phyloP scores from a whole-genome alignment of 768 basidiomycete genomes.

The Rhodotorula paludigena region DNA sequence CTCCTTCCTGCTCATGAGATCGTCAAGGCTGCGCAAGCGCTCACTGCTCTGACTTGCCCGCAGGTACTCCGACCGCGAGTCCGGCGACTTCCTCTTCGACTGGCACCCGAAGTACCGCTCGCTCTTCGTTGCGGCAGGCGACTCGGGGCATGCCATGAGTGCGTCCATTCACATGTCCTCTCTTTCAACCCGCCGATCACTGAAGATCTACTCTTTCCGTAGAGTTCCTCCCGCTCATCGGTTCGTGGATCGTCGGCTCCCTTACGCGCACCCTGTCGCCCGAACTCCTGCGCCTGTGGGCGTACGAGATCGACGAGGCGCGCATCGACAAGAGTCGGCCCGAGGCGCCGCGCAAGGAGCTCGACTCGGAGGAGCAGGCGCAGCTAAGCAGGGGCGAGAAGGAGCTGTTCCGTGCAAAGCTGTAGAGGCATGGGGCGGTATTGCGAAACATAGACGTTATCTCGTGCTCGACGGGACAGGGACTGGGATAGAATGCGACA shows the following conservation, averaged over 20 bases:
- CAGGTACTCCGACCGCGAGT: slow-evolving; percentile 85
- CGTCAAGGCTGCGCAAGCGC: no score
- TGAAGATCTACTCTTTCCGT: not conserved
- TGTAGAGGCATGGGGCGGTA: no score
- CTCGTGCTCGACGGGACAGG: no score
- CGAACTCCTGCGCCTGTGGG: slow-evolving; percentile 58
- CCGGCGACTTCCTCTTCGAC: slow-evolving; percentile 86
- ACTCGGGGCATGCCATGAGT: slow-evolving; percentile 80
- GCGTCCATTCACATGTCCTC: no score
- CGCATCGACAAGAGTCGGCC: slow-evolving; percentile 28
- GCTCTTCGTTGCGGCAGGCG: slow-evolving; percentile 76
- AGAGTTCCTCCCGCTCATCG: slow-evolving; percentile 83
- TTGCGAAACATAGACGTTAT: no score
- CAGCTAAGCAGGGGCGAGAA: not conserved
- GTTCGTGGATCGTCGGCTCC: slow-evolving; percentile 66
- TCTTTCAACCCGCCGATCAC: no score
- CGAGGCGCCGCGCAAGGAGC: slow-evolving; percentile 15
- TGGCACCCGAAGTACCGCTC: slow-evolving; percentile 57
- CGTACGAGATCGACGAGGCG: slow-evolving; percentile 47
- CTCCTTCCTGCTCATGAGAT: no score
- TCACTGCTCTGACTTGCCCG: no score
- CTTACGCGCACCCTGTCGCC: slow-evolving; percentile 62
- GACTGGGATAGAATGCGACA: no score
- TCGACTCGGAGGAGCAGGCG: not conserved
- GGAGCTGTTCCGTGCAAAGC: not conserved